A percentile compares a stretch with the other conserved stretches of the same genome.
Conservation (phyloP, 177 flowering plant species). For the Vitis hybrid region DNA sequence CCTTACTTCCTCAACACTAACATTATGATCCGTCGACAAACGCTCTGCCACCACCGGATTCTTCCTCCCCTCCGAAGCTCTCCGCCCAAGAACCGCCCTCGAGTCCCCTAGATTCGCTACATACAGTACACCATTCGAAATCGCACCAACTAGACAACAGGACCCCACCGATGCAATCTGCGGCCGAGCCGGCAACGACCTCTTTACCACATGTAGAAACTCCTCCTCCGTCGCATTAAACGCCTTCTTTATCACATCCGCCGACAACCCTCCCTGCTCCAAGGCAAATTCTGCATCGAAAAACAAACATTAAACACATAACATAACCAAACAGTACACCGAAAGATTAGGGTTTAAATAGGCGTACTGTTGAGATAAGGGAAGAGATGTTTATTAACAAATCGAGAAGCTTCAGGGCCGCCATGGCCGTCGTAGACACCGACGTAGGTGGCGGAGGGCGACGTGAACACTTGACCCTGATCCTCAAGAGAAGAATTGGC, state of each 20-base stretch:
- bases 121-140: conserved; percentile 32
- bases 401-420: conserved; percentile 39
- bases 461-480: conserved; percentile 33
- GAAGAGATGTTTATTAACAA: conserved; percentile 36
- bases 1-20: conserved; percentile 53
- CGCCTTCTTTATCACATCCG: conserved; percentile 53
- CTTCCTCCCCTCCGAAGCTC: conserved; percentile 17
- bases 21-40: conserved; percentile 60
- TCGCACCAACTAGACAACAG: conserved; percentile 54
- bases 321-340: neutral
- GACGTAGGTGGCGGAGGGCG: conserved; percentile 33
- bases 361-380: conserved; percentile 40
- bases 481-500: conserved; percentile 36
- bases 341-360: neutral
- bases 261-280: conserved; percentile 53
- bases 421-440: conserved; percentile 49
- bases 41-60: conserved; percentile 45
- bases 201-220: conserved; percentile 43
- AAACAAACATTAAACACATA: neutral
- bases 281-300: conserved; percentile 35
- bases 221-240: conserved; percentile 55
- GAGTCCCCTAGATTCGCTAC: conserved; percentile 70
- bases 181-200: conserved; percentile 30
- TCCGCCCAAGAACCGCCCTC: conserved; percentile 50
- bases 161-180: conserved; percentile 59